Conservation (phyloP, 2,329 filamentous ascomycete species). For the Epichloe baconii region DNA sequence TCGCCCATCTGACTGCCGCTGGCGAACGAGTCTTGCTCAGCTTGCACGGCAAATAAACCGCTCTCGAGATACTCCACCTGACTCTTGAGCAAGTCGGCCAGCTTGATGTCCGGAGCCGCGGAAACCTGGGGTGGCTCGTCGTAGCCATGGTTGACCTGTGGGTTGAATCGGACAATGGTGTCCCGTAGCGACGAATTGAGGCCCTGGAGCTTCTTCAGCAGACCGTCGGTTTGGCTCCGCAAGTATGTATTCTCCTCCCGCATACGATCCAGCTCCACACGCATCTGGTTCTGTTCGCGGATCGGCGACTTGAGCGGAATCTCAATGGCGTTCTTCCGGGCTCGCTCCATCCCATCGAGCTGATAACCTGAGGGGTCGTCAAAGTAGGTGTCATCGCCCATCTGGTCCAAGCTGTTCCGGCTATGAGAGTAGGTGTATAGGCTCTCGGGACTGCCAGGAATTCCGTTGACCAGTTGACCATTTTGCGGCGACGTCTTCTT, state of each 20-base stretch:
- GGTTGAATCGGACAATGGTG: slow-evolving; percentile 51
- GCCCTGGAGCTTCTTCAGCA: slow-evolving; percentile 45
- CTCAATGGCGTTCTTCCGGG: slow-evolving; percentile 34
- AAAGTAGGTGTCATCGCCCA: slow-evolving; percentile 49
- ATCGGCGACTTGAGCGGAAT: slow-evolving; percentile 46
- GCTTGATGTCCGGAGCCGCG: slow-evolving; percentile 19
- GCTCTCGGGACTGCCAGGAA: slow-evolving; percentile 66
- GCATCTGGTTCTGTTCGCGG: slow-evolving; percentile 39
- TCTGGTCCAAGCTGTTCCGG: slow-evolving; percentile 42
- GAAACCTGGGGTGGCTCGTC: slow-evolving; percentile 25
- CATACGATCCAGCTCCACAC: slow-evolving; percentile 32
- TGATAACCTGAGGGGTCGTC: slow-evolving; percentile 66
- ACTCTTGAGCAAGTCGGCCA: slow-evolving; percentile 33
- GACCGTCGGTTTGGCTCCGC: slow-evolving; percentile 17
- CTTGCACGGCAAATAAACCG: slow-evolving; percentile 46
- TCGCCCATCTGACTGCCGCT: slow-evolving; percentile 28
- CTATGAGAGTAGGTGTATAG: slow-evolving; percentile 56
- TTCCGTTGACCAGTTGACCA: slow-evolving; percentile 35
- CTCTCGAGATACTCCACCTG: slow-evolving; percentile 63
- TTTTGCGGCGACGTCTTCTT: slow-evolving; percentile 33
- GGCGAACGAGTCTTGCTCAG: slow-evolving; percentile 36
- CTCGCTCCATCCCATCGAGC: slow-evolving; percentile 47
- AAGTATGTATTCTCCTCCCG: slow-evolving; percentile 32
- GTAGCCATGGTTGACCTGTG: slow-evolving; percentile 36
- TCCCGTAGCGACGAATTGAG: slow-evolving; percentile 55